phyloP scores from a whole-genome alignment of 2,329 filamentous ascomycete genomes.

The Aureobasidium sp. region DNA sequence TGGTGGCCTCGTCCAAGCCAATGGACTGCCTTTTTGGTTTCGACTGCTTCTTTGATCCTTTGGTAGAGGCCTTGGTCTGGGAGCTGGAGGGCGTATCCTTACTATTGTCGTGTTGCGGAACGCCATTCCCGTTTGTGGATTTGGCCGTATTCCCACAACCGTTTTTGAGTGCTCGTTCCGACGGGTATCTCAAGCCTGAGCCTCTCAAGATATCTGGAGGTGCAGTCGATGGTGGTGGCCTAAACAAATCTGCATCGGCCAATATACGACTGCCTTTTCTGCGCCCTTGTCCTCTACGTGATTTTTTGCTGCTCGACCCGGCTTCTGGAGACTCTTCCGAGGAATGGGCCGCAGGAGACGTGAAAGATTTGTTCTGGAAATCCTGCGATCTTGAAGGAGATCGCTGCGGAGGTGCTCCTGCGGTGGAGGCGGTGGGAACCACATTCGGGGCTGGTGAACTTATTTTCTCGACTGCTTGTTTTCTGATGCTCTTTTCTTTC shows the following conservation, averaged over 20 bases:
- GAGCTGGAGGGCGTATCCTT: neutral
- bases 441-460: neutral
- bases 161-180: neutral
- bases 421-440: neutral
- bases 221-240: neutral
- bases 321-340: neutral
- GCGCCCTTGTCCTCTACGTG: neutral
- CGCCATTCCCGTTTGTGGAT: neutral
- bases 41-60: neutral
- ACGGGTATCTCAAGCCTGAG: neutral
- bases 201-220: neutral
- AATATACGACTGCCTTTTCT: neutral
- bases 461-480: neutral
- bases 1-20: neutral
- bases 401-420: neutral
- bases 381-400: neutral
- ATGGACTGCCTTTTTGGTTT: neutral
- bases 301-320: neutral
- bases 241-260: neutral
- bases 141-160: neutral
- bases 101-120: too few relatives aligned
- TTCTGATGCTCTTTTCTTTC: neutral
- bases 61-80: neutral
- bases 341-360: neutral
- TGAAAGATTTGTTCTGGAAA: neutral